These are phyloP conservation scores for Saturnispora gosingensis DNA, from an alignment of 805 yeast genomes.

Conservation along the genomic window DNA sequence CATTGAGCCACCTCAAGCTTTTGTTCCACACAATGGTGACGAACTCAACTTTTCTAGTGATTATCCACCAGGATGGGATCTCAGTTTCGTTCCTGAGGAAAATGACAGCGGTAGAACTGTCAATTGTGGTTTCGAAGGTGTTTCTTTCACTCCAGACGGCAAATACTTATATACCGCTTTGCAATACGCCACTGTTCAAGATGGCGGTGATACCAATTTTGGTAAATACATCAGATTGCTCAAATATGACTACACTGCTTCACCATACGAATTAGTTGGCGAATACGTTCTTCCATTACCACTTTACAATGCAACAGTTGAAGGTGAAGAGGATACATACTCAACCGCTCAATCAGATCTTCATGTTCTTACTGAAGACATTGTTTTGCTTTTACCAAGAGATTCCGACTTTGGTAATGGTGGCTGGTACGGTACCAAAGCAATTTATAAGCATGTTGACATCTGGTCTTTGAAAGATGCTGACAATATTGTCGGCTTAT, in stretches of 20 bases:
- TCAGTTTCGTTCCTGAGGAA: constrained; percentile 18
- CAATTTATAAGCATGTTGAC: constrained; percentile 24
- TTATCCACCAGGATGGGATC: constrained; percentile 22
- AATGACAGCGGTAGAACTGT: constrained; percentile 22
- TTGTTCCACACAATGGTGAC: constrained; percentile 23
- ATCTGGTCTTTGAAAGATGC: constrained; percentile 23
- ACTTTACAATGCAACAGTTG: constrained; percentile 13
- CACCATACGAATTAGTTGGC: constrained; percentile 17
- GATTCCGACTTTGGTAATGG: constrained; percentile 23
- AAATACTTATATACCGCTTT: constrained; percentile 19
- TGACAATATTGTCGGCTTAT: constrained; percentile 23
- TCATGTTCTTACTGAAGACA: constrained; percentile 21
- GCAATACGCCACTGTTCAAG: constrained; percentile 26
- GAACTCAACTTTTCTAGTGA: constrained; percentile 20
- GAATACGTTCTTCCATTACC: constrained; percentile 26
- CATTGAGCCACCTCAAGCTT: constrained; percentile 24
- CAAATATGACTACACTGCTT: constrained; percentile 21
- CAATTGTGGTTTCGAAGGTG: constrained; percentile 28
- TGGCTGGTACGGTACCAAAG: constrained; percentile 16
- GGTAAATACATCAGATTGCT: constrained; percentile 19
- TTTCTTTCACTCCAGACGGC: constrained; percentile 26
- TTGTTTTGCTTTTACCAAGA: constrained; percentile 24
- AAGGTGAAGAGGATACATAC: constrained; percentile 17
- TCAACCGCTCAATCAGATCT: constrained; percentile 28
- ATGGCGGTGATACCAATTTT: constrained; percentile 23